A percentile compares a stretch with the other conserved stretches of the same genome.
Evolutionary conservation across 805 yeast species (phyloP).

Genomic region (Candida broadrunensis): DNA sequence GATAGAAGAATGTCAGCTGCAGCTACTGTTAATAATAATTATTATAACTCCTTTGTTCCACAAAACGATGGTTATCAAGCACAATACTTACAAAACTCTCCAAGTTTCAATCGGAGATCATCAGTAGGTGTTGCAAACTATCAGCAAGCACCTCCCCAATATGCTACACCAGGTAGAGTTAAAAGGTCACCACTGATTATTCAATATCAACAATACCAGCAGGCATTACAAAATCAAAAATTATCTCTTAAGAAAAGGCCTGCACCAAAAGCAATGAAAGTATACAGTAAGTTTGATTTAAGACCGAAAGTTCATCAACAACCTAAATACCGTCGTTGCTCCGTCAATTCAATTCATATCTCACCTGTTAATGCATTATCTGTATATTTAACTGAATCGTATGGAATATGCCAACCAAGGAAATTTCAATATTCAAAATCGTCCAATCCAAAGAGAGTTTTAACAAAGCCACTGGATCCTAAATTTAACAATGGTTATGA

Average conservation of each 20-base stretch:
- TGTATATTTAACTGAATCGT: slow-evolving; percentile 72
- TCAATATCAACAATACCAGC: slow-evolving; percentile 34
- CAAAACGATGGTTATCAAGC: slow-evolving; percentile 1
- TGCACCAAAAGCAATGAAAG: slow-evolving; percentile 47
- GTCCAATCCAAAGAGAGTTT: slow-evolving; percentile 85
- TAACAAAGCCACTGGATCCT: slow-evolving; percentile 91
- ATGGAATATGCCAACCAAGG: slow-evolving; percentile 76
- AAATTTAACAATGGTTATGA: slow-evolving; percentile 78
- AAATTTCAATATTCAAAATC: slow-evolving; percentile 76
- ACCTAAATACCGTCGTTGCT: slow-evolving; percentile 71
- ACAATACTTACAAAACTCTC: slow-evolving; percentile 2
- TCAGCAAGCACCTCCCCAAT: slow-evolving; percentile 9
- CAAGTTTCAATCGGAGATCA: slow-evolving; percentile 13
- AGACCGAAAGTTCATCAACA: slow-evolving; percentile 58
- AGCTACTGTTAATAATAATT: slow-evolving; percentile 17
- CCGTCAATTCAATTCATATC: slow-evolving; percentile 58
- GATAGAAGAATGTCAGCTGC: slow-evolving; percentile 40
- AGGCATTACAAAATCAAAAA: slow-evolving; percentile 20
- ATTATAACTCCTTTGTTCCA: slow-evolving; percentile 7
- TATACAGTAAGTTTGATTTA: slow-evolving; percentile 48
- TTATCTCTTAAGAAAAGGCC: slow-evolving; percentile 20
- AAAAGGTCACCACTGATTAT: slow-evolving; percentile 29
- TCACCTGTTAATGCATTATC: slow-evolving; percentile 84
- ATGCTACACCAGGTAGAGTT: slow-evolving; percentile 10
- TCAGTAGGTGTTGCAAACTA: slow-evolving; percentile 20